These are phyloP conservation scores for Eutrema heterophyllum DNA, from an alignment of 345 rosid genomes.

Conservation along the genomic window DNA sequence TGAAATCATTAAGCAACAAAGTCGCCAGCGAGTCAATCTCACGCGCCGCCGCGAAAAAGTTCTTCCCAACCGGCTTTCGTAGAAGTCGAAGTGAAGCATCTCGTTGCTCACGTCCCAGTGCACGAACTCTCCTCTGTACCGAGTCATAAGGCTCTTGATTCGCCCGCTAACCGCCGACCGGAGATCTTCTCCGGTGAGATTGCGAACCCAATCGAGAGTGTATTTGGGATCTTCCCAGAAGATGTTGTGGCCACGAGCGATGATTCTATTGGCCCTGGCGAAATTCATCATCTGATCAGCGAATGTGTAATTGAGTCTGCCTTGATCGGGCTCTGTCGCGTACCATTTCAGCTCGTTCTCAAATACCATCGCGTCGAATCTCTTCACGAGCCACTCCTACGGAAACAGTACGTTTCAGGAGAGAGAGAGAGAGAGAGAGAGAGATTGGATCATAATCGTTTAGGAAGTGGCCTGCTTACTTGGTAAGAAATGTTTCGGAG, in stretches of 20 bases:
- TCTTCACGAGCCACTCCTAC: constrained; percentile 71
- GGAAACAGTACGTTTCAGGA: too few relatives aligned
- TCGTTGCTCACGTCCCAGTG: constrained; percentile 93
- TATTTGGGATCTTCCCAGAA: constrained; percentile 90
- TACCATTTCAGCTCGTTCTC: constrained; percentile 94
- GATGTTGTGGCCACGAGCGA: constrained; percentile 80
- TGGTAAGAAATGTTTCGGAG: constrained; percentile 67
- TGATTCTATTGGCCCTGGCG: constrained; percentile 47
- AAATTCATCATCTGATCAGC: constrained; percentile 63
- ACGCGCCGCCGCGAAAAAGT: constrained; percentile 59
- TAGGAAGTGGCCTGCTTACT: constrained; percentile 29
- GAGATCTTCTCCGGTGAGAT: constrained; percentile 41
- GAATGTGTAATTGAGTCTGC: constrained; percentile 54
- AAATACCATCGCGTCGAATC: constrained; percentile 83
- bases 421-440: not conserved
- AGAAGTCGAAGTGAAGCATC: constrained; percentile 83
- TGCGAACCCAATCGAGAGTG: constrained; percentile 60
- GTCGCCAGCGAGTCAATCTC: constrained; percentile 60
- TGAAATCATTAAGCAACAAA: constrained; percentile 73
- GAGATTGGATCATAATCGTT: too few relatives aligned
- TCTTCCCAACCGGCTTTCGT: constrained; percentile 57
- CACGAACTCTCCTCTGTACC: constrained; percentile 68
- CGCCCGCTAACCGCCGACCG: constrained; percentile 50
- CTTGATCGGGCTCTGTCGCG: constrained; percentile 69
- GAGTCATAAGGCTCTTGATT: constrained; percentile 67